phyloP scores from a whole-genome alignment of 148 eudicot genomes.

The Gaultheria prostrata region DNA sequence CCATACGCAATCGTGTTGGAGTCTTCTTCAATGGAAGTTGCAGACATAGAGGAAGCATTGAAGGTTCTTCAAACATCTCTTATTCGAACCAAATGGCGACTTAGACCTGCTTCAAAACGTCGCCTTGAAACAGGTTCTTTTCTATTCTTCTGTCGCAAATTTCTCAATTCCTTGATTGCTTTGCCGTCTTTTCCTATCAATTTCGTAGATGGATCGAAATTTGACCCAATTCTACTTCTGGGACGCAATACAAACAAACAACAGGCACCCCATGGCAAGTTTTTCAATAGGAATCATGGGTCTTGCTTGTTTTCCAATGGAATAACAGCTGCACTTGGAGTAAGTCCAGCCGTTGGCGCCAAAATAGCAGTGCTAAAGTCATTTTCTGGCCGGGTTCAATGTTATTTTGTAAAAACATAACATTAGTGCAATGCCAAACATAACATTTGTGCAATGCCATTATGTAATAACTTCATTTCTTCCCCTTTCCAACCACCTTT shows the following conservation, averaged over 20 bases:
- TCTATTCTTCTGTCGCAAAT: neutral
- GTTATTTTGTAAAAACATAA: no score
- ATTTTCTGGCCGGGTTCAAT: no score
- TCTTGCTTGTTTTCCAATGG: neutral
- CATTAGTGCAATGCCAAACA: no score
- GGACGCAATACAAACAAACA: neutral
- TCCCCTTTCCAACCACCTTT: no score
- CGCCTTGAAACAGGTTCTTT: conserved; percentile 73
- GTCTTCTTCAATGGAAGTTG: conserved; percentile 13
- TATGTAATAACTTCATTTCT: no score
- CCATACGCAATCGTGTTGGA: neutral
- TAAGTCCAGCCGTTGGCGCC: no score
- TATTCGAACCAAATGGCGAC: conserved; percentile 63
- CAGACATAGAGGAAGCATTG: conserved; percentile 37
- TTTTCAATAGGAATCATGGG: neutral
- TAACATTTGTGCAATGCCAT: no score
- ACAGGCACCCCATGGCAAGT: neutral
- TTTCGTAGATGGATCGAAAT: neutral
- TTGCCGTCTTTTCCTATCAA: neutral
- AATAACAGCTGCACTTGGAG: neutral
- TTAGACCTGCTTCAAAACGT: conserved; percentile 63
- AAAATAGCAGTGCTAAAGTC: no score
- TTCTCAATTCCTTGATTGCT: neutral
- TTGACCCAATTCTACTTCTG: neutral
- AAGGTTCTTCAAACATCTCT: conserved; percentile 43